Base-by-base conservation (phyloP, 768 basidiomycete species). In the Pleurotus tuber-regium region DNA sequence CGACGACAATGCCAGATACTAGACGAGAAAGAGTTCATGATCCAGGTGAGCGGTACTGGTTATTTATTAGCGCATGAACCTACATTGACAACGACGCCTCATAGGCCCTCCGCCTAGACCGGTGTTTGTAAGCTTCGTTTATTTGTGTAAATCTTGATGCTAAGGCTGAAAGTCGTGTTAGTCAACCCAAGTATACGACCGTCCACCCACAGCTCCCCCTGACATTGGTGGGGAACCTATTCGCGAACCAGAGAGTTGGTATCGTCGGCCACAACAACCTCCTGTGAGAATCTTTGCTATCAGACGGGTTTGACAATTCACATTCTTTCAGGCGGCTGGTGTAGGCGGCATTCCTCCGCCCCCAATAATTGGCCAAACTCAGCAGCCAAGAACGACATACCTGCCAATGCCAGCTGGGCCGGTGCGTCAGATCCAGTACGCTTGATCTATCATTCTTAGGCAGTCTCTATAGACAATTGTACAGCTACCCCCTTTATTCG, bases 401-500 rank as follows among this genome's bases (percentile, higher is more conserved):
- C 59, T 71, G 19, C 72, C 71, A 23, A 77, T 80, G 75, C 81
- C 79, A 25, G 61, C 71, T 24, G 76, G 76, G 39, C 83, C 81
- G 35, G 83, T 84, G 55, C 65, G 82, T 74, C 1, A 21, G 9
- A n/a, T 21, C 24, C 38, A 4, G 8, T 14, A 33, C 11, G 6
- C n/a, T 47, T 31, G 8, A 12, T 35, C 23, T n/a, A 21, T n/a
- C 48, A 41, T 28, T 25, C 29, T 61, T 25, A 49, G 11, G 21
- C 18, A 41, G 8, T 55, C 46, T 48, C 19, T 31, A 12, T 55
- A 87, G 86, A 78, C 82, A 23, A 69, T 80, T 49, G 78, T 87
- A 10, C 77, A 83, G 56, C 52, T 87, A 3, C 86, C 86, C 2
- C 70, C 74, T 2, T 56, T 85, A 1, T 87, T 89, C 51, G 80